Evolutionary conservation across 73 alveolate genomes (phyloP), one percentile per base, ranked within the genome.

Genomic region (Blepharisma japonicum): DNA sequence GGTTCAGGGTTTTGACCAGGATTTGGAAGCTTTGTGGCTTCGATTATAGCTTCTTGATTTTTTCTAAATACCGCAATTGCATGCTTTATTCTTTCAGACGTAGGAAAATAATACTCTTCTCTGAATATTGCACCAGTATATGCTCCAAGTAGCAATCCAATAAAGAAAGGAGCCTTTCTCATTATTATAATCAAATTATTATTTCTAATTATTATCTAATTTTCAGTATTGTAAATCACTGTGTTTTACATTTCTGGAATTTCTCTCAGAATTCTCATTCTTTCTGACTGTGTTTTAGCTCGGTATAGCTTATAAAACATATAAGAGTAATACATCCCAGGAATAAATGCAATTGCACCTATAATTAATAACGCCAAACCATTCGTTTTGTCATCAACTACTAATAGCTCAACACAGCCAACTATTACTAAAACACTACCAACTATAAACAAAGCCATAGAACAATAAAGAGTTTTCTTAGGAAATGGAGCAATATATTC

Each of bases 251-350:
- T 23, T 18, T 70, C 80, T 11, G 80, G 80, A 45, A 70, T 70
- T 70, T 70, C 80, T n/a, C 27, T 0, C 66, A 70, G 27, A n/a
- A 70, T 70, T n/a, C 42, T 70, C 20, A 70, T 39, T 45, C 80
- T 70, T 70, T 70, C 80, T 38, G 32, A 9, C 27, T 72, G 77
- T n/a, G 80, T 38, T 45, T 47, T 70, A 14, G 80, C 80, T n/a
- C 66, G 20, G 39, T 70, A 70, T 45, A 54, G 55, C 45, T 45
- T 70, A 9, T 14, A 39, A 45, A 70, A 70, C 0, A 45, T 7
- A 45, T 38, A 23, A 39, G 77, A 18, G 46, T 70, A 70, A 47
- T 70, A 70, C 11, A 45, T 7, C 42, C 80, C 80, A 2, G 80
- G 80, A 4, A 70, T 70, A 47, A 39, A 70, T n/a, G 66, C 27